Base-by-base conservation (phyloP, 2,329 filamentous ascomycete genomes). In the Grosmannia serpens region DNA sequence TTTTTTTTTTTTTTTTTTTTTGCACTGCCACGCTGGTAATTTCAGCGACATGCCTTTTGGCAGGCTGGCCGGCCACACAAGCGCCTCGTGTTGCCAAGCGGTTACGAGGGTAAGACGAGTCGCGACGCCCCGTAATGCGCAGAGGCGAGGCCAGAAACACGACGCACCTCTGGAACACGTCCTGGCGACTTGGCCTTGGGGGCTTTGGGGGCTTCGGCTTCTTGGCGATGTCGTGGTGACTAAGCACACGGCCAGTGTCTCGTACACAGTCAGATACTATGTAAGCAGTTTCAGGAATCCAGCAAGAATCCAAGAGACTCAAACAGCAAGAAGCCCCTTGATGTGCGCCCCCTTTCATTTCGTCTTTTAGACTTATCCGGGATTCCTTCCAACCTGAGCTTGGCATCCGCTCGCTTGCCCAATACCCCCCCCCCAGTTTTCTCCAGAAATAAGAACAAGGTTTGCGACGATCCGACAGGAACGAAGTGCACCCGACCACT, bases 21-120 rank as follows among this genome's bases (percentile, higher is more conserved):
- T 51, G 52, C 52, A 54, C 52, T 38, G 52, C 52, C 52, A 54
- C 52, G 33, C 52, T 29, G n/a, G 46, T 49, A 49, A 49, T 49
- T 49, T 49, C 46, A 26, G 6, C 20, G 41, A 44, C 41, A 17
- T 9, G 41, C 38, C n/a, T 44, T 20, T 44, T 44, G 17, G 41
- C 41, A 7, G 17, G 5, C 20, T n/a, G 41, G 31, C 31, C 10
- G 31, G 31, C 31, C 31, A 33, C 5, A 10, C 31, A 5, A 5
- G 31, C 31, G 31, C 31, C 5, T 22, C 20, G 41, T 17, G 11
- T 41, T 9, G 41, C 41, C 17, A 17, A 44, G 17, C 17, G 41
- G 17, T n/a, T 44, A 44, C 17, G 41, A 44, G 41, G 31, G 20
- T n/a, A 44, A 44, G 41, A 22, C 41, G 41, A 20, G 41, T 44